Conservation (phyloP, 495 filamentous ascomycete genomes). For the Lasiosphaeria miniovina region DNA sequence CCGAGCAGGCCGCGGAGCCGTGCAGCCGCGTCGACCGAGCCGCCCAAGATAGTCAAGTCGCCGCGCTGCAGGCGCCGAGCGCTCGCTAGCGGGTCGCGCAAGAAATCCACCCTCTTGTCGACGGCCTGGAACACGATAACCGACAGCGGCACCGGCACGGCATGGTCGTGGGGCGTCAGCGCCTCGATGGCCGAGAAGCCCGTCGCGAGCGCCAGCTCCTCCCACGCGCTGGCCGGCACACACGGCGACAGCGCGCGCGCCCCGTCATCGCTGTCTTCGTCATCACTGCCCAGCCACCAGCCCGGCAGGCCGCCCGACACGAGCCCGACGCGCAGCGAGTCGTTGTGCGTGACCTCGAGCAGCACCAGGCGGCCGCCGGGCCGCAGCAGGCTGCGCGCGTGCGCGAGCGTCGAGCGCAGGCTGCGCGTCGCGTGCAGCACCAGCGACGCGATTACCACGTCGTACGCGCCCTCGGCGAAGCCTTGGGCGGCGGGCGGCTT, state of each 20-base stretch:
- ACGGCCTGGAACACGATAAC: constrained; percentile 46
- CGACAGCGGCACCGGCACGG: constrained; percentile 32
- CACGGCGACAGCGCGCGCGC: constrained; percentile 35
- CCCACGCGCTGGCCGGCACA: constrained; percentile 37
- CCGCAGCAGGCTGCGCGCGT: constrained; percentile 45
- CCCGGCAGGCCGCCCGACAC: constrained; percentile 43
- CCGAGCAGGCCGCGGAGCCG: not conserved
- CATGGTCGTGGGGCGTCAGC: constrained; percentile 17
- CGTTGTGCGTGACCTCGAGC: constrained; percentile 42
- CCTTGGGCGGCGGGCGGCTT: constrained; percentile 40
- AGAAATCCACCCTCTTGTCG: constrained; percentile 27
- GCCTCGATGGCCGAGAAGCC: constrained; percentile 52
- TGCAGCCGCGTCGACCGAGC: not conserved
- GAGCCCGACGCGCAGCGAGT: constrained; percentile 28
- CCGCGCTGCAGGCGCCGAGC: not conserved
- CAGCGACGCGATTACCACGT: constrained; percentile 46
- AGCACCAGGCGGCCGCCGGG: constrained; percentile 54
- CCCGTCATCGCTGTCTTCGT: constrained; percentile 21
- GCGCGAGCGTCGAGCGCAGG: constrained; percentile 37
- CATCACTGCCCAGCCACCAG: constrained; percentile 52
- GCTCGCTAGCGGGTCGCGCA: constrained; percentile 6
- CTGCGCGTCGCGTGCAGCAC: constrained; percentile 48
- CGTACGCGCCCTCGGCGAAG: constrained; percentile 41
- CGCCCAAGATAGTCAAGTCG: constrained; percentile 20
- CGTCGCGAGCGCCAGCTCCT: constrained; percentile 30